Percentiles rank a stretch among this genome's conserved stretches.
Conservation (phyloP, 2,329 filamentous ascomycete species). For the Xylariaceae sp. region DNA sequence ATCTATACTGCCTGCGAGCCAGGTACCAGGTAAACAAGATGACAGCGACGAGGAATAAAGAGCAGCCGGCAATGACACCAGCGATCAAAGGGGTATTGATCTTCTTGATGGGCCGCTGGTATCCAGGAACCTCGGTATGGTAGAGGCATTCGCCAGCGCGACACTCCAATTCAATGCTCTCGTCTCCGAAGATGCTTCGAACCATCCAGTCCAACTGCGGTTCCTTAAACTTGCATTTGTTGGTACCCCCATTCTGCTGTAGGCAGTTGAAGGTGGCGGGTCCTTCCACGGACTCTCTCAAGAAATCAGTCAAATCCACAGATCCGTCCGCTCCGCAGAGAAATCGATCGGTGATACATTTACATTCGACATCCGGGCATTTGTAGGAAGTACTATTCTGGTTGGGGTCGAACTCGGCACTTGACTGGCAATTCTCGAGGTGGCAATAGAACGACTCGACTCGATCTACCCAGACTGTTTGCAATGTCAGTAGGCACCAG, state of each 20-base stretch:
- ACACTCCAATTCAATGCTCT: slow-evolving; percentile 80
- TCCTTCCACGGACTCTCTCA: slow-evolving; percentile 76
- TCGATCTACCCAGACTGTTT: slow-evolving; percentile 94
- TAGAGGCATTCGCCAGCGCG: slow-evolving; percentile 89
- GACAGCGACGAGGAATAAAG: slow-evolving; percentile 82
- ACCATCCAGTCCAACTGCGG: slow-evolving; percentile 92
- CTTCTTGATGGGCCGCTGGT: slow-evolving; percentile 79
- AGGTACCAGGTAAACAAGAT: slow-evolving; percentile 85
- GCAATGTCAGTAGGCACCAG: neutral
- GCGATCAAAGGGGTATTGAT: slow-evolving; percentile 98
- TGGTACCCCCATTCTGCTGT: slow-evolving; percentile 57
- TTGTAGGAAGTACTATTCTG: slow-evolving; percentile 81
- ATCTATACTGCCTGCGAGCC: slow-evolving; percentile 65
- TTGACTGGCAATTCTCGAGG: slow-evolving; percentile 74
- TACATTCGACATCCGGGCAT: slow-evolving; percentile 80
- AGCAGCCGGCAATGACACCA: slow-evolving; percentile 80
- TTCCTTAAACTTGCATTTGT: slow-evolving; percentile 79
- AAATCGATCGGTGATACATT: slow-evolving; percentile 87
- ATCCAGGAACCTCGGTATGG: slow-evolving; percentile 88
- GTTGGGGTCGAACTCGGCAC: slow-evolving; percentile 60
- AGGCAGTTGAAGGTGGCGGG: slow-evolving; percentile 80
- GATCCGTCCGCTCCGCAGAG: slow-evolving; percentile 89
- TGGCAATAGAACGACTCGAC: slow-evolving; percentile 95
- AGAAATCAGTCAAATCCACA: slow-evolving; percentile 86
- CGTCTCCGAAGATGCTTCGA: slow-evolving; percentile 81